Conservation (phyloP, 371 early-diverging fungal genomes). For the Mortierella polycephala region DNA sequence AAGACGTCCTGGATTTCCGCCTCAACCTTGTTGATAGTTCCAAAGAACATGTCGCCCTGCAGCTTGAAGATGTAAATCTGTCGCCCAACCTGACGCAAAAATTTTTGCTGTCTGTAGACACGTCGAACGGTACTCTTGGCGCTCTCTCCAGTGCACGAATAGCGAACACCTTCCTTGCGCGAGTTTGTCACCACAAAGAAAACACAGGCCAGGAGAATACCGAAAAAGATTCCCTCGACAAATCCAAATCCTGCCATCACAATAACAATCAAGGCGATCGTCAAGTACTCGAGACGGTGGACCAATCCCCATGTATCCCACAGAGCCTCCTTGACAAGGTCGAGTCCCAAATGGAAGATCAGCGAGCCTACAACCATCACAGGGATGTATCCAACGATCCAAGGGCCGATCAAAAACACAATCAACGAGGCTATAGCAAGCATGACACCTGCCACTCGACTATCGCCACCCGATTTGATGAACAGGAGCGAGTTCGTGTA, state of each 20-base stretch:
- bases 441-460: constrained; percentile 87
- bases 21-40: constrained; percentile 91
- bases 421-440: constrained; percentile 81
- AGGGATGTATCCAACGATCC: constrained; percentile 92
- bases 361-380: constrained; percentile 92
- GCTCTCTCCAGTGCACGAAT: constrained; percentile 80
- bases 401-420: constrained; percentile 86
- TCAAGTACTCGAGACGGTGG: constrained; percentile 87
- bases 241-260: constrained; percentile 92
- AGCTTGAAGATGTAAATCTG: constrained; percentile 91
- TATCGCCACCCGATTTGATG: constrained; percentile 91
- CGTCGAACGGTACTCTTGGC: constrained; percentile 90
- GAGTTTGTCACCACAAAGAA: constrained; percentile 94
- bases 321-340: constrained; percentile 90
- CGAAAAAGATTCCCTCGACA: constrained; percentile 93
- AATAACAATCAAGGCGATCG: constrained; percentile 84
- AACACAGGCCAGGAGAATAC: constrained; percentile 91
- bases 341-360: constrained; percentile 95
- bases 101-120: constrained; percentile 87
- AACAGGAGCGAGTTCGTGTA: constrained; percentile 93
- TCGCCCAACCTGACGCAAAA: constrained; percentile 82
- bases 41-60: constrained; percentile 96
- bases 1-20: constrained; percentile 69
- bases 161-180: constrained; percentile 81
- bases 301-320: constrained; percentile 89